Base-by-base conservation (phyloP, 352 stramenopile species). In the Paralagenidium karlingii region DNA sequence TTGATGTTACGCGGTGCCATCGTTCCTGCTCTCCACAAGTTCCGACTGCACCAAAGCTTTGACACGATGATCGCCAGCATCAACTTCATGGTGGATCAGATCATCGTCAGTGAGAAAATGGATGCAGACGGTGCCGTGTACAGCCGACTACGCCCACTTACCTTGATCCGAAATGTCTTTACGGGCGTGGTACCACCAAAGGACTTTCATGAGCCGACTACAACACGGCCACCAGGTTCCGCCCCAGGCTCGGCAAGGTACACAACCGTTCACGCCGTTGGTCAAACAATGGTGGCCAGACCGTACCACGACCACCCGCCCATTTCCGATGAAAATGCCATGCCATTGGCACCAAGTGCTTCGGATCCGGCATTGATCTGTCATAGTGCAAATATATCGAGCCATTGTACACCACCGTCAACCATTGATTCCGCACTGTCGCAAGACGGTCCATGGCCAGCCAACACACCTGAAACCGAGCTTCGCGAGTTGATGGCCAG, bases 11-110 rank as follows among this genome's bases (percentile, higher is more conserved):
- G 56, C 24, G 51, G 54, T 29, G 60, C 63, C 8, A 44, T 83
- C 8, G 63, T 75, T 28, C 66, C 69, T 32, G 50, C 66, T 27
- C 36, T 81, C 15, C 53, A 67, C 19, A 63, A 83, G 47, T 77
- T 73, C 33, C 49, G 59, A 3, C 32, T 69, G 15, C 66, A 77
- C 26, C 49, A 49, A 2, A 64, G 52, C 19, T 9, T 71, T 8
- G 34, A 49, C 29, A 60, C 69, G 24, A 78, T 68, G 38, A 30
- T 69, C n/a, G 43, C 50, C 13, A 57, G 58, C 0, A n/a, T 81
- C 5, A 62, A 77, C 34, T 40, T 32, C 1, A 58, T 79, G 26
- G 18, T 81, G 1, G 29, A 63, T 11, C 68, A 54, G 42, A 37
- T 78, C 8, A 21, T 83, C 24, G 45, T 37, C 1, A 48, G 24